A percentile compares a stretch with the other conserved stretches of the same genome.
Conservation (phyloP, 148 eudicot genomes). For the Polygonum maritimum region DNA sequence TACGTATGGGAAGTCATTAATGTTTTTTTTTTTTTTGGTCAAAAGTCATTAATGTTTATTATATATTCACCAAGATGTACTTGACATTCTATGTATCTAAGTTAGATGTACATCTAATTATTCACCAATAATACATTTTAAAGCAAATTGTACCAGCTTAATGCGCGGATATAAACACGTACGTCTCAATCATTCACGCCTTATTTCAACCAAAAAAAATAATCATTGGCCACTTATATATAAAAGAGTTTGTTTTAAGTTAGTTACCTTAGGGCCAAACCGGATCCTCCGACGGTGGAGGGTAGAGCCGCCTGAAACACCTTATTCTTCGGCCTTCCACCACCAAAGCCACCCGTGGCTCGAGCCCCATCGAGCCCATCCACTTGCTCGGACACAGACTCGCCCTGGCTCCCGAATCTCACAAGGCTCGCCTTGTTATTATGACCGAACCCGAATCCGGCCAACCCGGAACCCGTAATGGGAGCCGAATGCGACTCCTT, state of each 20-base stretch:
- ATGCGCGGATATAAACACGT: background rate
- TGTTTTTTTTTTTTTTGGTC: too few species aligned
- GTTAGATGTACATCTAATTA: background rate
- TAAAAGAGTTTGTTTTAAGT: too few species aligned
- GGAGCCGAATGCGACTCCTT: slow-evolving; percentile 24
- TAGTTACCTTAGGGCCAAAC: slow-evolving; percentile 32
- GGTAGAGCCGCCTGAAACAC: slow-evolving; percentile 65
- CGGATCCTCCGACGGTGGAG: slow-evolving; percentile 62
- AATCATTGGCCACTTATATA: too few species aligned
- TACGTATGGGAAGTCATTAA: too few species aligned
- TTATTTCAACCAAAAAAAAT: too few species aligned
- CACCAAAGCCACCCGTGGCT: background rate
- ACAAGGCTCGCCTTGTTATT: slow-evolving; percentile 24
- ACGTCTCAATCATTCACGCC: background rate
- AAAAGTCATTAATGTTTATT: background rate
- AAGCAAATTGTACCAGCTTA: background rate
- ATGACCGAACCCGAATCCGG: background rate
- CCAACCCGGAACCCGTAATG: background rate
- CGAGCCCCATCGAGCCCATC: slow-evolving; percentile 8
- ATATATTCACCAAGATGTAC: background rate
- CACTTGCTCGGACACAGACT: background rate
- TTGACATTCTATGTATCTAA: background rate
- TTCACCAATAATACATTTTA: background rate
- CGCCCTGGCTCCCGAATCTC: slow-evolving; percentile 40
- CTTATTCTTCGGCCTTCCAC: slow-evolving; percentile 13